Base-by-base conservation (phyloP, 1,284 basidiomycete species). In the Naganishia sp. region DNA sequence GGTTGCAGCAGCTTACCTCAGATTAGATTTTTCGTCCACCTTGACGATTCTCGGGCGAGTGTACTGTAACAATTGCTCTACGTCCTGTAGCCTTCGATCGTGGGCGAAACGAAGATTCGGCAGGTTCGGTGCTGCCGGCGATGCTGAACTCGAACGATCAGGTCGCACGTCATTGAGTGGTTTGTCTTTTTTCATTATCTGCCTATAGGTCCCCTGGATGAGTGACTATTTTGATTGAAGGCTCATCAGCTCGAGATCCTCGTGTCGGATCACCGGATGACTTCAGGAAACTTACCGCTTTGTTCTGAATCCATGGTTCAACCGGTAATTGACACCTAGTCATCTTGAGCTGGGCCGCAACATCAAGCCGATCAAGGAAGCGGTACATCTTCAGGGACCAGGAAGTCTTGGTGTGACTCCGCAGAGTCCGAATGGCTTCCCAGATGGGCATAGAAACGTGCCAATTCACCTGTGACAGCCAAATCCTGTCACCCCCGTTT, bases 81-180 rank as follows among this genome's bases (percentile, higher is more conserved):
- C 90, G 75, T 96, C 93, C 59, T 92, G 89, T 25, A 95, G 74
- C 28, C 93, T 84, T 44, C 88, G 84, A 79, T 96, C 93, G 70
- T 90, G 86, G 4, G 90, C 89, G 70, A 94, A 94, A 6, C 92
- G 85, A 63, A 93, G 88, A 65, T 87, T 86, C 0, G 89, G 76
- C n/a, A 66, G 16, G 21, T 44, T 55, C n/a, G 42, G 43, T 6
- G 33, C 44, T 2, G 21, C 55, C 16, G 45, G 49, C 16, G 52
- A 33, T 48, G 31, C 28, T 18, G 9, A 48, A 11, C 25, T 21
- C 3, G 50, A 18, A 7, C 36, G 36, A n/a, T 39, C 23, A 43
- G 15, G 9, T 18, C 7, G n/a, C 11, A 25, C 1, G 21, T 21
- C 48, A 49, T 21, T 13, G 28, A 25, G 6, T 15, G 4, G n/a